Percentiles rank a stretch among this genome's conserved stretches.
Evolutionary conservation across 2,329 filamentous ascomycete genomes (phyloP).

Genomic region (Neopestalotiopsis sp.): DNA sequence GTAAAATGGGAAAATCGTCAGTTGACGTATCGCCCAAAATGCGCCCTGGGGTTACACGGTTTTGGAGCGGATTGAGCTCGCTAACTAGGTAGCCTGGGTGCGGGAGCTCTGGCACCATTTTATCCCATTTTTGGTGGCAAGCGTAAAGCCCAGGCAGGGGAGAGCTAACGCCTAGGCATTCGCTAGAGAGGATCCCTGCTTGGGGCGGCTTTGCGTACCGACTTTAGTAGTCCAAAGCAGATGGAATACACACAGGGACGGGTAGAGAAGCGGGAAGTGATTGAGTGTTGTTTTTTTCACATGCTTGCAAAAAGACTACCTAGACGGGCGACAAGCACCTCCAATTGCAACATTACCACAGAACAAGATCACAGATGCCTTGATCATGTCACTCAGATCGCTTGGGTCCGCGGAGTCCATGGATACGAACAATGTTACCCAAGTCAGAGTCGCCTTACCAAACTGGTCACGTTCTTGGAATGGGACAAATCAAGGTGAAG

Average conservation of each 20-base stretch:
- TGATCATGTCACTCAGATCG: background rate
- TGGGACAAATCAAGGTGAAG: background rate
- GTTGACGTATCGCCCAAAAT: background rate
- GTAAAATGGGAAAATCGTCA: background rate
- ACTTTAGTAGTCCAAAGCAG: background rate
- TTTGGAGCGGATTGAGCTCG: constrained; percentile 1
- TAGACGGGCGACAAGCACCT: background rate
- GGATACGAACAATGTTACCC: background rate
- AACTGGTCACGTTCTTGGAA: background rate
- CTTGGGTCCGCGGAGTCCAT: background rate
- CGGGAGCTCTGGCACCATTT: constrained; percentile 5
- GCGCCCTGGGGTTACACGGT: background rate
- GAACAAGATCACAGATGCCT: constrained; percentile 14
- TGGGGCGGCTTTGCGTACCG: background rate
- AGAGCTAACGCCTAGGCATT: background rate
- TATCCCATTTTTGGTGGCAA: constrained; percentile 7
- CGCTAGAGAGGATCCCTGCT: background rate
- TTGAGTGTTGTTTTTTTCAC: background rate
- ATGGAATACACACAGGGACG: background rate
- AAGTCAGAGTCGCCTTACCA: background rate
- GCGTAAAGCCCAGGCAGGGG: background rate
- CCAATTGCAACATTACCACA: constrained; percentile 11
- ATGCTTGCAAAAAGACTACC: background rate
- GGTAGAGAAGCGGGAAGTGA: background rate
- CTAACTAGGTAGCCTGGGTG: background rate